Conservation (phyloP, 305 asterid genomes). For the Fraxinus velutina region DNA sequence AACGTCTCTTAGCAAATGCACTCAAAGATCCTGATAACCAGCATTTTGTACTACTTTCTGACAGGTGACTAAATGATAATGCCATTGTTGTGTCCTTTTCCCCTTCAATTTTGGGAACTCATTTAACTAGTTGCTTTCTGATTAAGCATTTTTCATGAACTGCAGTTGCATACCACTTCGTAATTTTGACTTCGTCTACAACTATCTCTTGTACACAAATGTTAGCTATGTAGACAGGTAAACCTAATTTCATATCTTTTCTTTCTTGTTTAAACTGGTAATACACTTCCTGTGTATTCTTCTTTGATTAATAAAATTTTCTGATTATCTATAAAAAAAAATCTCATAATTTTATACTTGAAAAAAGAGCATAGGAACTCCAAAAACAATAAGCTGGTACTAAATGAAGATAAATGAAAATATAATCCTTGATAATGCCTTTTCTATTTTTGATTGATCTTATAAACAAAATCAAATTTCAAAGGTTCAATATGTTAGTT, state of each 20-base stretch:
- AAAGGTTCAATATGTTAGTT: neutral
- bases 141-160: conserved; percentile 20
- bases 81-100: neutral
- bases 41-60: conserved; percentile 91
- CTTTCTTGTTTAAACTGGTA: too few relatives aligned
- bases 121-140: conserved; percentile 5
- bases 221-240: conserved; percentile 93
- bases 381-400: neutral
- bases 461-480: neutral
- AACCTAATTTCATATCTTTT: conserved; percentile 16
- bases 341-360: neutral
- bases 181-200: conserved; percentile 78
- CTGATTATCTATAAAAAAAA: too few relatives aligned
- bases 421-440: neutral
- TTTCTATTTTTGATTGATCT: neutral
- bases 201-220: conserved; percentile 92
- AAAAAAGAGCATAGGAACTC: neutral
- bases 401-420: neutral
- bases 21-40: conserved; percentile 77
- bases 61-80: conserved; percentile 51
- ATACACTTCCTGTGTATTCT: too few relatives aligned
- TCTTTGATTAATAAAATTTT: too few relatives aligned
- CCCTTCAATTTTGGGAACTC: neutral
- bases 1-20: conserved; percentile 81
- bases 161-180: conserved; percentile 94